phyloP scores from a whole-genome alignment of 345 rosid genomes.

The Salix caprea region DNA sequence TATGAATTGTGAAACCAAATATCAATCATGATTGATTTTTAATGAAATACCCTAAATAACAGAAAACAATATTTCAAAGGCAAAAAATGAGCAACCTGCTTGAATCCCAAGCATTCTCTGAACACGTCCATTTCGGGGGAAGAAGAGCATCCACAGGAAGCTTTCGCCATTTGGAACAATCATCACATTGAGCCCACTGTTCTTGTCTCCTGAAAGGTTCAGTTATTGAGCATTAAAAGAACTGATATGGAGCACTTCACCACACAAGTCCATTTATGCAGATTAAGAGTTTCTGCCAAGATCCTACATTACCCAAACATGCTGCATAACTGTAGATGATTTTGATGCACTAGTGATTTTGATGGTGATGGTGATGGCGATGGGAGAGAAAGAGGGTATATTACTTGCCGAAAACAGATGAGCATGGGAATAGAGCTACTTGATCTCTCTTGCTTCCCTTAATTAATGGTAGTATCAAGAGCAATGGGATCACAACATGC shows the following conservation, averaged over 20 bases:
- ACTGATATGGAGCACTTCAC: not conserved
- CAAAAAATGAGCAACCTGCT: constrained; percentile 39
- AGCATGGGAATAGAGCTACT: not conserved
- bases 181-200: constrained; percentile 86
- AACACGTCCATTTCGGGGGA: constrained; percentile 71
- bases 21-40: not conserved
- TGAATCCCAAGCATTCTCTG: constrained; percentile 68
- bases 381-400: not conserved
- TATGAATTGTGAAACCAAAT: not conserved
- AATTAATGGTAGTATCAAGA: not conserved
- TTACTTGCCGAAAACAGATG: not conserved
- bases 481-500: not conserved
- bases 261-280: not conserved
- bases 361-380: not conserved
- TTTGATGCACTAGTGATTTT: not conserved
- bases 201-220: constrained; percentile 48
- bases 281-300: not conserved
- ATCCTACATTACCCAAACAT: not conserved
- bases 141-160: constrained; percentile 68
- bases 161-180: constrained; percentile 82
- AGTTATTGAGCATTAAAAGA: constrained; percentile 6
- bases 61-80: not conserved
- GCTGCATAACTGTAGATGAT: not conserved
- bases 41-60: not conserved
- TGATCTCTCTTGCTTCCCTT: not conserved